Evolutionary conservation across 140 eudicot genomes (phyloP).

Genomic region (Anethum foeniculum): DNA sequence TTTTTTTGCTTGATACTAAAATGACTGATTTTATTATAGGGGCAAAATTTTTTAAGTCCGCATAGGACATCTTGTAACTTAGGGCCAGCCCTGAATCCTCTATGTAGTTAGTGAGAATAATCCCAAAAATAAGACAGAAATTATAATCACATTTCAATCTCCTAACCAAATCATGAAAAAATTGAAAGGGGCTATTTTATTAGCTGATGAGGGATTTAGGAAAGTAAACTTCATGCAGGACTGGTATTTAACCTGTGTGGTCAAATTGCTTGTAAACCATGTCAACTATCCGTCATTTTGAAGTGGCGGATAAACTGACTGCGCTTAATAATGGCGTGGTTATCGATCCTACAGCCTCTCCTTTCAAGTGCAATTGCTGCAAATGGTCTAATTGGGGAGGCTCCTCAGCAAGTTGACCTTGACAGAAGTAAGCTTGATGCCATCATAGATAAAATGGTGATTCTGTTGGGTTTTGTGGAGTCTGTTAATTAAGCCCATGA

Average conservation of each 20-base stretch:
- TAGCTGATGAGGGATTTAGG: not conserved
- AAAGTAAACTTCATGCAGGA: not conserved
- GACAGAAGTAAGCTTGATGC: not conserved
- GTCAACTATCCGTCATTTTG: not conserved
- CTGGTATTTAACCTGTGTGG: not conserved
- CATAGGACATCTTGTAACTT: no score
- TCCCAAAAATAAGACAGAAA: not conserved
- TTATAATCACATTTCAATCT: not conserved
- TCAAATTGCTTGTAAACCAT: not conserved
- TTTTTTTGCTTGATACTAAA: no score
- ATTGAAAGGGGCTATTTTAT: no score
- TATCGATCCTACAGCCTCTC: not conserved
- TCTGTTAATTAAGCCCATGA: no score
- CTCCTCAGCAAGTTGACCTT: not conserved
- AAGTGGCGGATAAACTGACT: not conserved
- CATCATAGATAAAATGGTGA: not conserved
- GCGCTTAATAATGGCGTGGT: not conserved
- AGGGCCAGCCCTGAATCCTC: no score
- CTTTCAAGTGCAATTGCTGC: not conserved
- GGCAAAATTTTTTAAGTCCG: no score
- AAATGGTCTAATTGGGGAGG: not conserved
- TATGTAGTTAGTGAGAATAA: no score
- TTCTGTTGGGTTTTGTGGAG: no score
- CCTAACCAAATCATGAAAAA: no score
- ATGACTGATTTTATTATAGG: no score